These are phyloP conservation scores for Gossypium bickii DNA, from an alignment of 345 rosid species.

Conservation along the genomic window DNA sequence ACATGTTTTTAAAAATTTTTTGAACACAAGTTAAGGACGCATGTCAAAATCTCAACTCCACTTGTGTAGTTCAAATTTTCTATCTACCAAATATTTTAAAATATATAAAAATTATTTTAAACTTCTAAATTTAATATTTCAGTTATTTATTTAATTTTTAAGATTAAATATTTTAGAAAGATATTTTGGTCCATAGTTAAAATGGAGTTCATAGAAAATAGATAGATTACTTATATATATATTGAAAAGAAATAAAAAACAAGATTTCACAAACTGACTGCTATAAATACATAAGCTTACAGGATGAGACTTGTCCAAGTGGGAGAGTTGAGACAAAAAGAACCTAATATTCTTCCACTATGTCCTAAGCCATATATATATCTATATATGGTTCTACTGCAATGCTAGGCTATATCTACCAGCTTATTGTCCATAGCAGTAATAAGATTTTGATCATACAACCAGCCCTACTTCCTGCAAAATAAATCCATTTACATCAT, in stretches of 20 bases:
- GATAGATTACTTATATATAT: no score
- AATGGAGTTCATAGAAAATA: no score
- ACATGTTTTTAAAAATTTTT: no score
- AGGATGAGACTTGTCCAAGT: slow-evolving; percentile 4
- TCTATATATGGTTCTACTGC: neutral
- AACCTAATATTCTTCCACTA: slow-evolving; percentile 16
- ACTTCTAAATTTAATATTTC: no score
- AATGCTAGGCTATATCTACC: neutral
- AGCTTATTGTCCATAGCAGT: slow-evolving; percentile 20
- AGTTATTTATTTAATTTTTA: no score
- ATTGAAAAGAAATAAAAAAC: neutral
- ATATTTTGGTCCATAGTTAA: no score
- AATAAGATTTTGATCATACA: neutral
- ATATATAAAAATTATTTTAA: no score
- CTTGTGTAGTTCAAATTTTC: no score
- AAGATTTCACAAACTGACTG: neutral
- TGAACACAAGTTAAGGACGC: no score
- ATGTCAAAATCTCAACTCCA: no score
- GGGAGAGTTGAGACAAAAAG: slow-evolving; percentile 26
- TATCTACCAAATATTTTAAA: no score
- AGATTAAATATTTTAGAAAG: no score
- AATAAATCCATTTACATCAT: neutral
- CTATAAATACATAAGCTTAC: neutral
- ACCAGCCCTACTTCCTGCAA: slow-evolving; percentile 21
- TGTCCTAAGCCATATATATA: slow-evolving; percentile 7